phyloP scores from a whole-genome alignment of 2,329 filamentous ascomycete genomes.

The Ampelomyces quisqualis region DNA sequence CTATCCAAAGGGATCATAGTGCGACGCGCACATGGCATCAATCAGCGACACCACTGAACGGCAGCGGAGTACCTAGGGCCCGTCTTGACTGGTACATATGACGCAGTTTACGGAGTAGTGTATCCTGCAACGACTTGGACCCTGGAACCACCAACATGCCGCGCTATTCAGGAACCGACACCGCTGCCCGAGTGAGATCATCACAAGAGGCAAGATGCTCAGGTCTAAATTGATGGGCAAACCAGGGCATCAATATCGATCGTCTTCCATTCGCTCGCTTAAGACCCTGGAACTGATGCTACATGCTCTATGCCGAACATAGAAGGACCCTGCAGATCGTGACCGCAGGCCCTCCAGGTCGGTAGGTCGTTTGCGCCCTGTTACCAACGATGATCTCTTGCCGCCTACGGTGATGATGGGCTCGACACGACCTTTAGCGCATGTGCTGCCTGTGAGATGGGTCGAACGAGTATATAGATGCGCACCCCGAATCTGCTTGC shows the following conservation, averaged over 20 bases:
- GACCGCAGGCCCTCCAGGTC: conserved; percentile 20
- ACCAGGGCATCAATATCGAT: conserved; percentile 15
- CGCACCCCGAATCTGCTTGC: conserved; percentile 14
- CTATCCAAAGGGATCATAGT: not conserved
- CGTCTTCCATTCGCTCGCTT: conserved; percentile 10
- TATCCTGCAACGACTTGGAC: conserved; percentile 13
- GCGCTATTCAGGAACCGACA: conserved; percentile 15
- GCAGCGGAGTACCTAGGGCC: not conserved
- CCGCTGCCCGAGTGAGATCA: conserved; percentile 16
- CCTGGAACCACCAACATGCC: conserved; percentile 11
- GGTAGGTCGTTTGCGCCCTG: conserved; percentile 21
- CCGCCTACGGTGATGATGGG: conserved; percentile 19
- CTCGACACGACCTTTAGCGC: conserved; percentile 2
- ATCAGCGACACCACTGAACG: conserved; percentile 6
- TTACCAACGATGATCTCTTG: conserved; percentile 27
- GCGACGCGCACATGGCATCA: not conserved
- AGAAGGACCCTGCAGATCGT: conserved; percentile 40
- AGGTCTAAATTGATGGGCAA: conserved; percentile 3
- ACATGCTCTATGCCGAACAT: conserved; percentile 1
- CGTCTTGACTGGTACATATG: conserved; percentile 12
- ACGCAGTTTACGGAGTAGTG: no score
- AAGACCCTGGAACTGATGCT: not conserved
- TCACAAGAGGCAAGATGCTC: conserved; percentile 8
- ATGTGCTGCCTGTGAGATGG: conserved; percentile 13
- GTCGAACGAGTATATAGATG: conserved; percentile 27